Conservation (phyloP, 768 basidiomycete genomes). For the Mycena venus region DNA sequence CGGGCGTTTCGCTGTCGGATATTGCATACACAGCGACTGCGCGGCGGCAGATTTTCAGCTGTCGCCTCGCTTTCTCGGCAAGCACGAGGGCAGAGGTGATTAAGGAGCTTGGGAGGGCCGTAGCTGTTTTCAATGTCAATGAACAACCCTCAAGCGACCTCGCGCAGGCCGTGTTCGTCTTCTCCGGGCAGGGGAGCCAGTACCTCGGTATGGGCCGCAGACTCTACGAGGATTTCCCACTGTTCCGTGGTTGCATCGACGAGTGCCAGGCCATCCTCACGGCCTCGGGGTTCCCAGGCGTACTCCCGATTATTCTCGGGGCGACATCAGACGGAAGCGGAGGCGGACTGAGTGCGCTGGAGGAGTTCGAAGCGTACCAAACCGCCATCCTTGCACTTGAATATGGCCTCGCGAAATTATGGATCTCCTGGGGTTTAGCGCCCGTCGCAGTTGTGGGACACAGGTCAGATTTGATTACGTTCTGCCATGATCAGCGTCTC, state of each 20-base stretch:
- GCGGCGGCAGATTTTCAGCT: conserved; percentile 67
- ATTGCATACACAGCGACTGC: conserved; percentile 79
- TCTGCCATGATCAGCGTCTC: conserved; percentile 2
- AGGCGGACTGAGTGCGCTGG: conserved; percentile 39
- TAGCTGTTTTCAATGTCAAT: too few species aligned
- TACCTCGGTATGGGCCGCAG: conserved; percentile 73
- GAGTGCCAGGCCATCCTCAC: conserved; percentile 68
- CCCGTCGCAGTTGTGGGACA: conserved; percentile 79
- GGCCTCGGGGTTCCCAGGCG: conserved; percentile 63
- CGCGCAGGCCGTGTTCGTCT: conserved; percentile 70
- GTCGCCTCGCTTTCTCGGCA: conserved; percentile 66
- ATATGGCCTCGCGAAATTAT: conserved; percentile 72
- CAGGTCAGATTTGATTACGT: conserved; percentile 60
- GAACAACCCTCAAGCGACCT: conserved; percentile 42
- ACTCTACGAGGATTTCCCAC: conserved; percentile 63
- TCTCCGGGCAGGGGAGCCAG: conserved; percentile 82
- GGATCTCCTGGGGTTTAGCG: conserved; percentile 77
- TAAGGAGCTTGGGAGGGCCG: conserved; percentile 54
- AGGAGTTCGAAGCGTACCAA: conserved; percentile 64
- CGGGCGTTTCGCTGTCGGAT: conserved; percentile 53
- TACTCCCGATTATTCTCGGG: conserved; percentile 58
- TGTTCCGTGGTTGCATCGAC: conserved; percentile 68
- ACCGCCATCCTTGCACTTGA: conserved; percentile 72
- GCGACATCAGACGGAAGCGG: too few species aligned
- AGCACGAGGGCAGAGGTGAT: conserved; percentile 59